A percentile compares a stretch with the other conserved stretches of the same genome.
Conservation (phyloP, 495 filamentous ascomycete genomes). For the Evernia prunastri region DNA sequence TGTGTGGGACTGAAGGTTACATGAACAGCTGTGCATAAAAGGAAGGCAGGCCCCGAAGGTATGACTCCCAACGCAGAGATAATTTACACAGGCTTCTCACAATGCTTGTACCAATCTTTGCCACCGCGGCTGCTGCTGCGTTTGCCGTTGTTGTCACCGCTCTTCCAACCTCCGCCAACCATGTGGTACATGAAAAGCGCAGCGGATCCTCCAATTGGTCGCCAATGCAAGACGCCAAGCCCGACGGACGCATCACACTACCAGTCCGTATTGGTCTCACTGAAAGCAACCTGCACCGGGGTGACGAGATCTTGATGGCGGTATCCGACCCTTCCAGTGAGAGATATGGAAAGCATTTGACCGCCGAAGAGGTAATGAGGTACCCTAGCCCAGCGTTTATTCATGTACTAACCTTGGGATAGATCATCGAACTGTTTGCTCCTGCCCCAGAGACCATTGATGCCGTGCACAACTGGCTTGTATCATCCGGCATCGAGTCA, state of each 20-base stretch:
- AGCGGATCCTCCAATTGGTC: conserved; percentile 1
- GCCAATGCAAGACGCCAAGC: background rate
- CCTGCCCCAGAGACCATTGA: conserved; percentile 38
- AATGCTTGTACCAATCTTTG: background rate
- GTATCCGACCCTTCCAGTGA: conserved; percentile 43
- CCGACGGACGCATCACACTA: conserved; percentile 25
- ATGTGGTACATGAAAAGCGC: conserved; percentile 5
- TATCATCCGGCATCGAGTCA: conserved; percentile 41
- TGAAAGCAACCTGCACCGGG: conserved; percentile 47
- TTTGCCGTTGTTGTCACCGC: background rate
- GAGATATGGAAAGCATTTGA: conserved; percentile 51
- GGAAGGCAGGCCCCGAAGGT: background rate
- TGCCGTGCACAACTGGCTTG: conserved; percentile 46
- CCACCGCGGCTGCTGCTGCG: background rate
- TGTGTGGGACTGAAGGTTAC: background rate
- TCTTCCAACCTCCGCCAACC: background rate
- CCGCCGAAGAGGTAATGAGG: conserved; percentile 37
- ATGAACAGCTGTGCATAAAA: background rate
- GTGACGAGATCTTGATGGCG: conserved; percentile 49
- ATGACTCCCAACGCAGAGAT: background rate
- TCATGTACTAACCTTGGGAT: background rate
- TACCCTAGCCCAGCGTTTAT: background rate
- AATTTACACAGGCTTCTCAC: background rate
- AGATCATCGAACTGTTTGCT: conserved; percentile 40
- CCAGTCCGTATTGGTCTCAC: conserved; percentile 51